Evolutionary conservation across 805 yeast genomes (phyloP).

Genomic region (Monosporozyma servazzii): DNA sequence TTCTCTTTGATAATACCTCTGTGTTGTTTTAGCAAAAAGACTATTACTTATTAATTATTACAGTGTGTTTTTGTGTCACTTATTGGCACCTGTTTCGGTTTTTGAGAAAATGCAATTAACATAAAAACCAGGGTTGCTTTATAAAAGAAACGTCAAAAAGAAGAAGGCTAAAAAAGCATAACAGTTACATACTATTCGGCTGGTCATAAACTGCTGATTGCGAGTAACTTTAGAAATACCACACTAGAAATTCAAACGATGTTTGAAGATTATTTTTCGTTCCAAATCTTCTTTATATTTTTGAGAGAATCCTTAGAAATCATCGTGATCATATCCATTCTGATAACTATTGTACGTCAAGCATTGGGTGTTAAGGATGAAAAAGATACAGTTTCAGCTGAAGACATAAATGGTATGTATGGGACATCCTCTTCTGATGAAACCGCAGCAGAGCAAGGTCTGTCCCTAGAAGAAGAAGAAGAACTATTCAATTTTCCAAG

Average conservation of each 20-base stretch:
- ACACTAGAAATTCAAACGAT: slow-evolving; percentile 9
- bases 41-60: not conserved
- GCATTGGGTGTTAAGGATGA: slow-evolving; percentile 35
- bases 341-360: slow-evolving; percentile 62
- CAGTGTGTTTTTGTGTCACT: not conserved
- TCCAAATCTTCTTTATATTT: slow-evolving; percentile 66
- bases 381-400: not conserved
- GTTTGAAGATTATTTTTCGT: slow-evolving; percentile 48
- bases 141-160: not conserved
- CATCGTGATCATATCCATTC: slow-evolving; percentile 65
- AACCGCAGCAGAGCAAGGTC: not conserved
- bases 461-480: slow-evolving; percentile 23
- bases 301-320: slow-evolving; percentile 67
- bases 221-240: not conserved
- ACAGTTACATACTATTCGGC: not conserved
- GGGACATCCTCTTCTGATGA: not conserved
- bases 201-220: not conserved
- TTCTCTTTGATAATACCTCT: not conserved
- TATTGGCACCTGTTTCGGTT: not conserved
- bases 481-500: slow-evolving; percentile 16
- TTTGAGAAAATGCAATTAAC: not conserved
- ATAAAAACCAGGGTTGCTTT: not conserved
- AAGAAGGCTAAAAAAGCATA: not conserved
- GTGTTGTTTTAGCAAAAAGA: not conserved
- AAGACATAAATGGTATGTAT: not conserved